These are phyloP conservation scores for Paramecium bursaria DNA, from an alignment of 73 alveolate genomes.

Conservation along the genomic window DNA sequence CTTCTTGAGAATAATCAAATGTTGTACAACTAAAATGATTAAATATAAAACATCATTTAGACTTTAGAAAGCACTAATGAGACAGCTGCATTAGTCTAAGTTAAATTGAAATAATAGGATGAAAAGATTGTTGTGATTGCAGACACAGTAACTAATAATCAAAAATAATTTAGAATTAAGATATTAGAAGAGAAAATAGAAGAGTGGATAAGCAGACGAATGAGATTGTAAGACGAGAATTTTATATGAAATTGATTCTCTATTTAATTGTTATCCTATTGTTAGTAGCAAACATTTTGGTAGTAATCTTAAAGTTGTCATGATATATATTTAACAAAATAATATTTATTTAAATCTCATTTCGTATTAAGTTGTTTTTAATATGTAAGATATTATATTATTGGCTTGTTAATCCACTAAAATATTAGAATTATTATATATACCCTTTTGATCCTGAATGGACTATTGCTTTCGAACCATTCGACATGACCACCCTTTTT, in stretches of 20 bases:
- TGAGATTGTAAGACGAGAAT: slow-evolving; percentile 35
- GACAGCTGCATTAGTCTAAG: slow-evolving; percentile 15
- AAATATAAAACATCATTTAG: background rate
- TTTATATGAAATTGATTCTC: slow-evolving; percentile 22
- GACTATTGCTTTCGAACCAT: slow-evolving; percentile 47
- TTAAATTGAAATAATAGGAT: background rate
- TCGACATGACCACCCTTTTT: slow-evolving; percentile 69
- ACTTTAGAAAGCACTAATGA: slow-evolving; percentile 2
- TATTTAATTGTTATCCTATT: background rate
- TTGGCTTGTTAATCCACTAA: too few relatives aligned
- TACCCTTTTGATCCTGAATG: too few relatives aligned
- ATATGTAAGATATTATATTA: too few relatives aligned
- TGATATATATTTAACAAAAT: too few relatives aligned
- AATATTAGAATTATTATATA: too few relatives aligned
- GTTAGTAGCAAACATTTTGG: slow-evolving; percentile 16
- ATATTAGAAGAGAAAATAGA: slow-evolving; percentile 41
- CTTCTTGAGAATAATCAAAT: slow-evolving; percentile 27
- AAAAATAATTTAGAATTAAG: slow-evolving; percentile 31
- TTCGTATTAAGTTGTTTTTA: too few relatives aligned
- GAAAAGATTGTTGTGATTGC: background rate
- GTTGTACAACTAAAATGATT: slow-evolving; percentile 41
- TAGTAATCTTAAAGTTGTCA: too few relatives aligned
- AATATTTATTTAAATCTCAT: too few relatives aligned
- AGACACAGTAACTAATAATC: background rate
- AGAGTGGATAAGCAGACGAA: slow-evolving; percentile 52